Conservation (phyloP, 768 basidiomycete species). For the Mycena latifolia region DNA sequence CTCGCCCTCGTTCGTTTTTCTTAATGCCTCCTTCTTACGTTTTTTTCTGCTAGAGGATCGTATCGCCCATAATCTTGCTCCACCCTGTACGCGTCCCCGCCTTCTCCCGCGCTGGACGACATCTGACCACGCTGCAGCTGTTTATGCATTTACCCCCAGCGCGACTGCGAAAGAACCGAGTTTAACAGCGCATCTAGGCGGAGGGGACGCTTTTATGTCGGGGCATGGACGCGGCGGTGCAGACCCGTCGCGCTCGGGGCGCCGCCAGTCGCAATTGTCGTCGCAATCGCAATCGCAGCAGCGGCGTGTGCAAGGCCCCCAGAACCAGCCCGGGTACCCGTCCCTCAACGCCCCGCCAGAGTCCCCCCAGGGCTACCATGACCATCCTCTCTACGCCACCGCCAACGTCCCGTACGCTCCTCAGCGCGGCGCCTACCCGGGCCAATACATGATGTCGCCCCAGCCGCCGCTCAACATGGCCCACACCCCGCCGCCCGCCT, state of each 20-base stretch:
- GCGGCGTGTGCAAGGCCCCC: neutral
- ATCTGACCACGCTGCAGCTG: conserved; percentile 23
- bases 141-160: conserved; percentile 27
- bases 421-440: conserved; percentile 48
- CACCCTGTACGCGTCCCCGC: neutral
- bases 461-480: conserved; percentile 52
- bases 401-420: too few species aligned
- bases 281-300: conserved; percentile 1
- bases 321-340: neutral
- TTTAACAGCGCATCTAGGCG: conserved; percentile 4
- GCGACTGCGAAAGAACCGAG: conserved; percentile 8
- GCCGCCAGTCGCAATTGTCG: conserved; percentile 19
- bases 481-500: conserved; percentile 50
- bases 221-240: conserved; percentile 19
- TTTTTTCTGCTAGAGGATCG: conserved; percentile 24
- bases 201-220: conserved; percentile 22
- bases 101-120: neutral
- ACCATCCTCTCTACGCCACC: conserved; percentile 15
- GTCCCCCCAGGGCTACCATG: conserved; percentile 10
- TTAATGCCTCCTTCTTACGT: conserved; percentile 20
- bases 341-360: conserved; percentile 17
- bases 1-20: conserved; percentile 21
- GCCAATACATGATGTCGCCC: conserved; percentile 62
- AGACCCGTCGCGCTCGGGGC: conserved; percentile 14
- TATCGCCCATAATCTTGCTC: neutral